Evolutionary conservation across 2,329 filamentous ascomycete genomes (phyloP).

Genomic region (Penicillium sp.): DNA sequence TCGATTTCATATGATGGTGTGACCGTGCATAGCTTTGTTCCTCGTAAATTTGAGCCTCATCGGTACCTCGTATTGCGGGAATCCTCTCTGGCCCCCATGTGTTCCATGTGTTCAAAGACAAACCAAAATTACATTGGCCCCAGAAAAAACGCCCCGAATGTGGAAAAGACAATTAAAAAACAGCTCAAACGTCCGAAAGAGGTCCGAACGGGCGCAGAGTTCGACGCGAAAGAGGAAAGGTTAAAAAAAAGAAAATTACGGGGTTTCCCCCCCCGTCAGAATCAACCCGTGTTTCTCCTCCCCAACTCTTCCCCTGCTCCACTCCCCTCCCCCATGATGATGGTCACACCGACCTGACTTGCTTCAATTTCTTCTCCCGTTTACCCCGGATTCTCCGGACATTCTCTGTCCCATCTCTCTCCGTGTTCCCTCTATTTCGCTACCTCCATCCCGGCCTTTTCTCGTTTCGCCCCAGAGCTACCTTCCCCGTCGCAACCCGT

Average conservation of each 20-base stretch:
- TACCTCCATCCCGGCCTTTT: too few relatives aligned
- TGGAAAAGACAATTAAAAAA: too few relatives aligned
- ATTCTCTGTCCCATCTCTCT: too few relatives aligned
- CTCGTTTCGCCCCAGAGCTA: not conserved
- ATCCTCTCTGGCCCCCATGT: not conserved
- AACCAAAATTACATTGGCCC: constrained; percentile 3
- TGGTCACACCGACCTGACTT: constrained; percentile 17
- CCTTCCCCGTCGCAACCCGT: not conserved
- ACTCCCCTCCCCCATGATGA: constrained; percentile 33
- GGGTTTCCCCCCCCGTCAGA: not conserved
- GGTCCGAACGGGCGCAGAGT: too few relatives aligned
- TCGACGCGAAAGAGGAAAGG: too few relatives aligned
- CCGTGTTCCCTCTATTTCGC: too few relatives aligned
- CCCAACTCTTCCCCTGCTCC: constrained; percentile 18
- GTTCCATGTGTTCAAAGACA: not conserved
- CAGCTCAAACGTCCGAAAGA: too few relatives aligned
- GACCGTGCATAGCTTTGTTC: too few relatives aligned
- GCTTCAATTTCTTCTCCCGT: not conserved
- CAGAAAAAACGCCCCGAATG: not conserved
- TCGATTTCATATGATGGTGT: not conserved
- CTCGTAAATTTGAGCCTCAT: not conserved
- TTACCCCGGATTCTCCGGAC: not conserved
- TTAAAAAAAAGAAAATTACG: too few relatives aligned
- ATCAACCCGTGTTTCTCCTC: constrained; percentile 17
- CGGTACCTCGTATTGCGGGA: not conserved